Percentiles rank a stretch among this genome's conserved stretches.
These are phyloP conservation scores for Aspergillus latus DNA, from an alignment of 2,329 filamentous ascomycete genomes.

Conservation along the genomic window DNA sequence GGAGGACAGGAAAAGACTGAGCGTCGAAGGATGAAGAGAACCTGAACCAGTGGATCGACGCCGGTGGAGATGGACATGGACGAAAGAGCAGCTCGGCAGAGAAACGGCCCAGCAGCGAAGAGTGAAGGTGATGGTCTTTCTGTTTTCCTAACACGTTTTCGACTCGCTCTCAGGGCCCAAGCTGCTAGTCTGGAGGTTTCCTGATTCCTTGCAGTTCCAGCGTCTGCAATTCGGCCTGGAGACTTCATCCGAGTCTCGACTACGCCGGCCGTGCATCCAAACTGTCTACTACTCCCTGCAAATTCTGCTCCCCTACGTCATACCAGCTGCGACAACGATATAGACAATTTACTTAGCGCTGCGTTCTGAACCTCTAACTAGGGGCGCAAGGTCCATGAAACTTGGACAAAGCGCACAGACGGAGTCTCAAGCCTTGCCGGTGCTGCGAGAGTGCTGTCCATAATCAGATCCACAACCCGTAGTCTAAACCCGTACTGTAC, in stretches of 20 bases:
- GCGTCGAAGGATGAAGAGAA: slow-evolving; percentile 11
- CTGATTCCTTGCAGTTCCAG: background rate
- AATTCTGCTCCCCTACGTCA: slow-evolving; percentile 10
- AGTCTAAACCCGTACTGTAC: background rate
- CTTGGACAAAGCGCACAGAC: slow-evolving; percentile 3
- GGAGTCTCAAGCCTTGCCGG: background rate
- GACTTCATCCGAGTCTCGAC: background rate
- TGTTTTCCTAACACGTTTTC: background rate
- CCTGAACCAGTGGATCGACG: slow-evolving; percentile 23
- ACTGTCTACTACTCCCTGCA: background rate
- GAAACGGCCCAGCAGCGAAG: background rate
- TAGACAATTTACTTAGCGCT: slow-evolving; percentile 4
- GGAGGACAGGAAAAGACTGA: background rate
- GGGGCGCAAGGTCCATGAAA: background rate
- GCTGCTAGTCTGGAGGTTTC: background rate
- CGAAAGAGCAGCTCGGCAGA: slow-evolving; percentile 10
- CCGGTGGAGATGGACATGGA: slow-evolving; percentile 15
- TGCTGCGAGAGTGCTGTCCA: background rate
- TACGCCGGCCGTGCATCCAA: background rate
- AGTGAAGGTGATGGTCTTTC: background rate
- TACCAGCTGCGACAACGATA: background rate
- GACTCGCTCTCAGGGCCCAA: background rate
- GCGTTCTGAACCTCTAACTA: background rate
- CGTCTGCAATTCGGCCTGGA: background rate
- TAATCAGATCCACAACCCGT: background rate